Evolutionary conservation across 2,329 filamentous ascomycete genomes (phyloP), one percentile per base, ranked within the genome.

Genomic region (Incumbomyces lentus): DNA sequence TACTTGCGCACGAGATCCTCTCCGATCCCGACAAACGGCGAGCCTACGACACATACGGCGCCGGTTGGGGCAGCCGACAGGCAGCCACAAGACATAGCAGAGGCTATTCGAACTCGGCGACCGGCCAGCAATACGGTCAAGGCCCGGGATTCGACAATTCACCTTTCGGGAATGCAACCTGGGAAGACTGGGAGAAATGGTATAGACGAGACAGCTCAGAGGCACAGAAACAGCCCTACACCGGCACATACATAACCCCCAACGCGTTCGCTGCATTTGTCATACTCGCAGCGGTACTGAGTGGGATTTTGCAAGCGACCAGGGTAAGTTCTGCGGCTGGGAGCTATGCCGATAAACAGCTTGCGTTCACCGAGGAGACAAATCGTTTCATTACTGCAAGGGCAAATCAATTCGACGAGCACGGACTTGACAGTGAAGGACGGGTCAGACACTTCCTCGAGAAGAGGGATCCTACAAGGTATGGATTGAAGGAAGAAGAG

Each of bases 101-200:
- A 48, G 56, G 58, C 51, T 53, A 48, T 19, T 52, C 45, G 26
- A 42, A 11, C 43, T 56, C 55, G 58, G 58, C 50, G 39, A 56
- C 42, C 16, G 54, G 48, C 16, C 55, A 56, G 47, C 56, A 44
- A 55, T 63, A 57, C 52, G 59, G 52, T 40, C 60, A 52, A 58
- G 64, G 66, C 43, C 59, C 54, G 51, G 61, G 54, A 55, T 67
- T 50, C 54, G 68, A 59, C 57, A 68, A 58, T 47, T 71, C 60
- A 62, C 76, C 81, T 40, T 76, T 71, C 58, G 63, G 70, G 56
- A 96, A 96, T 62, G 92, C 87, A 1, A 96, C 92, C 0, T 98
- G 92, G 92, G 92, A 98, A 62, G 92, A 98, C 63, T 95, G 89
- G 89, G 86, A 95, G 68, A 74, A 74, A 37, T 94, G 84, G 81